Base-by-base conservation (phyloP, 2,329 filamentous ascomycete genomes). In the Colletotrichum siamense region DNA sequence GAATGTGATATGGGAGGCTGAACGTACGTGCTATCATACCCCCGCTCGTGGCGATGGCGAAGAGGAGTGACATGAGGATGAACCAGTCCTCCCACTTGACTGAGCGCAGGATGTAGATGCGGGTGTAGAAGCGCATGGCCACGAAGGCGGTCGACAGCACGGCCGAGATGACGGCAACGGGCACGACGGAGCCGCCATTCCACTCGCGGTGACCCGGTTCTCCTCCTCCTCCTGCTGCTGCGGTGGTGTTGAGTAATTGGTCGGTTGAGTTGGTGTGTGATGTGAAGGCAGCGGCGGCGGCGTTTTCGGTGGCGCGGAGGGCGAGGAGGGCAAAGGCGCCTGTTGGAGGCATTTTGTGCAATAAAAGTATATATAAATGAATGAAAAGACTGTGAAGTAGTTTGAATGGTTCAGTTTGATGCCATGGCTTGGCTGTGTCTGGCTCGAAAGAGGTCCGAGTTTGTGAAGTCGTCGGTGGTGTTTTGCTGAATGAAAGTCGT, bases 81-180 rank as follows among this genome's bases (percentile, higher is more conserved):
- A 81, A 79, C 80, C 82, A 84, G 76, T 86, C 84, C 66, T 85
- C 84, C 24, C 79, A 64, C 64, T 82, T 82, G 71, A 84, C 80
- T 61, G 82, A 80, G 75, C 82, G 83, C 32, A 84, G 81, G 67
- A 85, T 76, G 13, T 79, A 76, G 16, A 79, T 77, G 69, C 84
- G 79, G n/a, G 84, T 83, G 69, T 82, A 85, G 67, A 86, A 80
- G 12, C 84, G 83, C 49, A 84, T 62, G 7, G 76, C 73, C 16
- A 84, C 79, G 44, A 83, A 77, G 3, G 81, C 44, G 13, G 82
- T 81, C 6, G 84, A 80, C 6, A 85, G 69, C 18, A 63, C 69
- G 28, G 76, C 76, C 22, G 71, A 75, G 69, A 78, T 26, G 49
- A 78, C 72, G 26, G 77, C 76, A 55, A 78, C 76, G n/a, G 76